A percentile compares a stretch with the other conserved stretches of the same genome.
These are phyloP conservation scores for Hypericum androsaemum DNA, from an alignment of 345 rosid genomes.

Conservation along the genomic window DNA sequence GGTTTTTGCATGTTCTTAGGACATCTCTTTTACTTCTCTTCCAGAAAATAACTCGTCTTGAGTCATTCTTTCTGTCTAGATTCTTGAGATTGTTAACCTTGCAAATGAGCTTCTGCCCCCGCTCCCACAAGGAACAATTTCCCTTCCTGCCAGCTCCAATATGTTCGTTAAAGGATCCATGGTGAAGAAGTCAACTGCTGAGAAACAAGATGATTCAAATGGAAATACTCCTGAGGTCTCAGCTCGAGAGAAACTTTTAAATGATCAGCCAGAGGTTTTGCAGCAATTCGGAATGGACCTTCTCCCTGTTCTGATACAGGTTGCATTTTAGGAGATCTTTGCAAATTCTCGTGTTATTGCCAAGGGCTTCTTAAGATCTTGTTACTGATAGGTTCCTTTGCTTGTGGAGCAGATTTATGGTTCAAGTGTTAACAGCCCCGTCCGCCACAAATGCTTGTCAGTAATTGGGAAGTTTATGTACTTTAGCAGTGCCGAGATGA, in stretches of 20 bases:
- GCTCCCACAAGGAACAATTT: slow-evolving; percentile 79
- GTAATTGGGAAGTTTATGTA: slow-evolving; percentile 95
- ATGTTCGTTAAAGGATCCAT: slow-evolving; percentile 61
- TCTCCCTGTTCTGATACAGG: slow-evolving; percentile 96
- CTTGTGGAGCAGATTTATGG: slow-evolving; percentile 75
- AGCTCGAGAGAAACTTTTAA: slow-evolving; percentile 72
- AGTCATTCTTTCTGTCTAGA: slow-evolving; percentile 27
- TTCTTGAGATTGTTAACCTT: slow-evolving; percentile 96
- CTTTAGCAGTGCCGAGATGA: slow-evolving; percentile 85
- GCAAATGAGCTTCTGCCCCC: slow-evolving; percentile 99
- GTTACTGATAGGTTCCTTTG: slow-evolving; percentile 12
- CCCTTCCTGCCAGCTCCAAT: slow-evolving; percentile 74
- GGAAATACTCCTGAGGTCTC: slow-evolving; percentile 48
- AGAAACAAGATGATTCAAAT: slow-evolving; percentile 52
- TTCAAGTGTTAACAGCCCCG: slow-evolving; percentile 83
- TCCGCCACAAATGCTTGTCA: slow-evolving; percentile 94
- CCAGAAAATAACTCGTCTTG: too few relatives aligned
- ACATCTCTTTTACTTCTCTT: too few relatives aligned
- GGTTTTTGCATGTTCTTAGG: too few relatives aligned
- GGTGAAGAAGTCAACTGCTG: slow-evolving; percentile 55
- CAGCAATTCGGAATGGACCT: slow-evolving; percentile 95
- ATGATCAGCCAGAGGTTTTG: slow-evolving; percentile 86
- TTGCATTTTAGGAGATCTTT: slow-evolving; percentile 5
- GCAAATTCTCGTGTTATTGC: neutral
- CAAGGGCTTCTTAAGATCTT: neutral